Percentiles rank a stretch among this genome's conserved stretches.
phyloP scores from a whole-genome alignment of 495 filamentous ascomycete genomes.

The Poronia punctata region DNA sequence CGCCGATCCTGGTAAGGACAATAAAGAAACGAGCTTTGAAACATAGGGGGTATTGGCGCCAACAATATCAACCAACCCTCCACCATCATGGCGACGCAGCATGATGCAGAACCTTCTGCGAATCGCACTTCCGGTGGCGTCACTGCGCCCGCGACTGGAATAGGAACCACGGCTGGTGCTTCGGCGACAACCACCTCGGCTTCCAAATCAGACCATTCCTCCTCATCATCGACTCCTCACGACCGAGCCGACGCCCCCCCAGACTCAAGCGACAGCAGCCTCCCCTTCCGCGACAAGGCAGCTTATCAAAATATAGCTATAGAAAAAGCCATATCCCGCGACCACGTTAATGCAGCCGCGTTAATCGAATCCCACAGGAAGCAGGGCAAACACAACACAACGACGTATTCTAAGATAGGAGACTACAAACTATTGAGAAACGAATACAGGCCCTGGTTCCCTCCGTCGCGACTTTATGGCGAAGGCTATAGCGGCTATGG shows the following conservation, averaged over 20 bases:
- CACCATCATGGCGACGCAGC: conserved; percentile 21
- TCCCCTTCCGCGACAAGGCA: conserved; percentile 38
- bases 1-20: conserved; percentile 1
- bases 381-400: conserved; percentile 32
- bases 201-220: conserved; percentile 22
- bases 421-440: conserved; percentile 47
- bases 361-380: conserved; percentile 40
- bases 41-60: conserved; percentile 2
- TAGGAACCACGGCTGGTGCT: conserved; percentile 12
- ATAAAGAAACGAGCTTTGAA: too few relatives aligned
- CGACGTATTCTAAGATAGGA: conserved; percentile 30
- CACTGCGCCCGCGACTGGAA: conserved; percentile 10
- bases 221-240: conserved; percentile 22
- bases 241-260: conserved; percentile 26
- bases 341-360: conserved; percentile 61
- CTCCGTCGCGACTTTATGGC: conserved; percentile 49
- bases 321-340: conserved; percentile 71
- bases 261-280: conserved; percentile 12
- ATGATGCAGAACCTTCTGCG: conserved; percentile 15
- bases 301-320: conserved; percentile 53
- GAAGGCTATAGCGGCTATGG: conserved; percentile 85
- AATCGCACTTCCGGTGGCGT: conserved; percentile 2
- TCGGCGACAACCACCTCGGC: conserved; percentile 15
- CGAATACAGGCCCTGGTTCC: conserved; percentile 39
- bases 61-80: conserved; percentile 4